Conservation (phyloP, 306 rosid species). For the Inga oerstediana region DNA sequence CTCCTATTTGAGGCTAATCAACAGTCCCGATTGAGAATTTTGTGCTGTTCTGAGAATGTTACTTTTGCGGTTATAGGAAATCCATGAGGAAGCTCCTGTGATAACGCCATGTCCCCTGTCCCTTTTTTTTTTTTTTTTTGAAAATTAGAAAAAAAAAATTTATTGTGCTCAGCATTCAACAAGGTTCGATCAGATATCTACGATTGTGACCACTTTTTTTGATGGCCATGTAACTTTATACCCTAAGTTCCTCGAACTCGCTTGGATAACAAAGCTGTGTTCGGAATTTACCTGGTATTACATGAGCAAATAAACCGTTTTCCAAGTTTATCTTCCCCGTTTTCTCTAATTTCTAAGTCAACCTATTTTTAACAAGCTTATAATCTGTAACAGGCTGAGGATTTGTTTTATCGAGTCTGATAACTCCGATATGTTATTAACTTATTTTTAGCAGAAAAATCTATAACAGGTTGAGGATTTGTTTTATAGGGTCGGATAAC, state of each 20-base stretch:
- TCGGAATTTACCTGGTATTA: not conserved
- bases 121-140: too few species aligned
- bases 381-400: not conserved
- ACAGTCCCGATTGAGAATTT: not conserved
- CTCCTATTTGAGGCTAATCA: not conserved
- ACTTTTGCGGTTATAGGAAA: not conserved
- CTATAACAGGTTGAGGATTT: not conserved
- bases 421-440: not conserved
- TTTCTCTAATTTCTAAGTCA: not conserved
- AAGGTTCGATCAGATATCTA: not conserved
- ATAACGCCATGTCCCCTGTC: not conserved
- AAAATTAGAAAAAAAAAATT: too few species aligned
- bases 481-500: not conserved
- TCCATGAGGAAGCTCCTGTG: not conserved
- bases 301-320: not conserved
- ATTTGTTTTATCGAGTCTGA: not conserved
- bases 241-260: not conserved
- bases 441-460: not conserved
- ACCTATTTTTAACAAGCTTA: not conserved
- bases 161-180: not conserved
- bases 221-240: not conserved
- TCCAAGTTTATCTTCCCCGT: not conserved
- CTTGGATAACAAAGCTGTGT: not conserved
- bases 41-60: not conserved
- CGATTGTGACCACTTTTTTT: not conserved